Evolutionary conservation across 208 protist genomes (phyloP), one percentile per base, ranked within the genome.

Genomic region (Leishmania amazonensis): DNA sequence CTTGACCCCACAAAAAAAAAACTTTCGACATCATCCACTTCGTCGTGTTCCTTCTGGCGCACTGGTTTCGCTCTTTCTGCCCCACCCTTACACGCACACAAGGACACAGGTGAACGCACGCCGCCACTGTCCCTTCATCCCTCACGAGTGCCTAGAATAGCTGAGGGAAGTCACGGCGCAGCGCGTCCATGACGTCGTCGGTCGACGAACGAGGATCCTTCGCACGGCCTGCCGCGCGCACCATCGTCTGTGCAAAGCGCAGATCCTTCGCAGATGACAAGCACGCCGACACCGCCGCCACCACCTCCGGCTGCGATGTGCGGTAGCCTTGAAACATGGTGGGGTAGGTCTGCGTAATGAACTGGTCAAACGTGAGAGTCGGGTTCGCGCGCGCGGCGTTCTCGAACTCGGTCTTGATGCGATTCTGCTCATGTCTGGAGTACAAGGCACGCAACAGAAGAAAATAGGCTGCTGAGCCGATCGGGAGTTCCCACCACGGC

Each of bases 371-470:
- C 28, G 92, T 93, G 13, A 97, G 83, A 19, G 79, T 78, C 13
- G 91, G 90, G 80, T 92, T 93, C 53, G 78, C 45, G 70, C 84
- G 88, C 15, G 75, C 19, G 5, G 89, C 89, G 51, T 67, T 80
- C 81, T 94, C 90, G 75, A 91, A 97, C 84, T 97, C 94, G 28
- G 81, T 81, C 81, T 96, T 91, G 75, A 97, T 90, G n/a, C 88
- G 85, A 47, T 86, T 80, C 80, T 96, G 88, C 78, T 96, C 90
- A 47, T 78, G 77, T 64, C 87, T 86, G 3, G 91, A 88, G 71
- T 94, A 91, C 28, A 97, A 77, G 4, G 85, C 83, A 7, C 90
- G 85, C 47, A 96, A 88, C 9, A 97, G 80, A 42, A 95, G 75
- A 81, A 87, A 95, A 81, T 90, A 92, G n/a, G 93, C 81, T 17